phyloP scores from a whole-genome alignment of 495 filamentous ascomycete species.

The Aspergillus panamensis region DNA sequence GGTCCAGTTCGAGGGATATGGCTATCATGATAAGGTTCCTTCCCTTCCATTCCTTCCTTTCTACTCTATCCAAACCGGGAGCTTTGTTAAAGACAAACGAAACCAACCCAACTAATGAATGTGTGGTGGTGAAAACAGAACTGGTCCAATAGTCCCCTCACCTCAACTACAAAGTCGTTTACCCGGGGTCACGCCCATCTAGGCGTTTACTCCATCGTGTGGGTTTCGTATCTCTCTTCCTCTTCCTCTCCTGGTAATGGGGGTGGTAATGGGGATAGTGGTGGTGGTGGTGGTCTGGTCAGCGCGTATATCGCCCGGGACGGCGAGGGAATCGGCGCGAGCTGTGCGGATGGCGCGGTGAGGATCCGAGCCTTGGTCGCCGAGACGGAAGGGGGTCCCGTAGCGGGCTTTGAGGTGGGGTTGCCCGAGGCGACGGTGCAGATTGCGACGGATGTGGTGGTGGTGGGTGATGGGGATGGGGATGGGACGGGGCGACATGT shows the following conservation, averaged over 20 bases:
- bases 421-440: constrained; percentile 21
- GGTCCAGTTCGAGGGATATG: constrained; percentile 34
- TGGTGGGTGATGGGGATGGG: too few relatives aligned
- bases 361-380: constrained; percentile 3
- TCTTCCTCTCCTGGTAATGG: too few relatives aligned
- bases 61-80: not conserved
- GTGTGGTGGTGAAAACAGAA: constrained; percentile 4
- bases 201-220: constrained; percentile 39
- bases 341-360: constrained; percentile 19
- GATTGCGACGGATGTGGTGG: constrained; percentile 16
- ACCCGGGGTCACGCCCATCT: constrained; percentile 42
- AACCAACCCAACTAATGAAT: too few relatives aligned
- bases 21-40: constrained; percentile 42
- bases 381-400: not conserved
- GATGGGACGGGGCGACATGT: constrained; percentile 23
- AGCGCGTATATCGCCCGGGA: constrained; percentile 33
- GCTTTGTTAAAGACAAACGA: too few relatives aligned
- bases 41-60: not conserved
- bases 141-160: constrained; percentile 22
- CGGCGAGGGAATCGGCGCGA: constrained; percentile 18
- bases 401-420: constrained; percentile 8
- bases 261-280: not conserved
- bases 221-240: constrained; percentile 24
- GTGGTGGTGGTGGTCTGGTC: too few relatives aligned
- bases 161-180: constrained; percentile 22